Base-by-base conservation (phyloP, 164 flowering plant species). In the Houttuynia cordata region DNA sequence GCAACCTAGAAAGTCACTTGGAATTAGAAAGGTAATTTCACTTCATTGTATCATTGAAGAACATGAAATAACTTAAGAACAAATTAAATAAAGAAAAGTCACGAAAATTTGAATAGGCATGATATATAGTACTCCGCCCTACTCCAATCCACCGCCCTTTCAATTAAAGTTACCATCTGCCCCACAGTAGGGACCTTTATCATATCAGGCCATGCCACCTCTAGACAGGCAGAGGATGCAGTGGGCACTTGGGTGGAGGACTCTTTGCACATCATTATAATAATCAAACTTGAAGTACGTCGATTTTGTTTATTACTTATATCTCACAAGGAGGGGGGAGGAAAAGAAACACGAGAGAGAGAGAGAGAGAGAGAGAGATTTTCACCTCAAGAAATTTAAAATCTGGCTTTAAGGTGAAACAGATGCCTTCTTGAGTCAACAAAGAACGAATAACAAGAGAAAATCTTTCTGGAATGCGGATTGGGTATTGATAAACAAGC, bases 331-430 rank as follows among this genome's bases (percentile, higher is more conserved):
- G 49, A 53, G 10, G 20, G 20, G n/a, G n/a, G n/a, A n/a, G n/a
- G n/a, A n/a, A n/a, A n/a, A n/a, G n/a, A n/a, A n/a, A n/a, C n/a
- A n/a, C n/a, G 22, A 21, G 19, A 40, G 56, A 56, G 50, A 24
- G 18, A 25, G 37, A 62, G 55, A 61, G 23, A 23, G 25, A n/a
- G 34, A 8, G 50, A 18, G 57, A 6, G 20, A 15, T 52, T 53
- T 60, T 81, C 67, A 93, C 98, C 97, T 93, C 98, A 57, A 93
- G 87, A 82, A 93, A 93, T 78, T 93, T 93, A 67, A 93, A 93
- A 64, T 86, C 88, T 21, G 90, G 98, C 75, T 93, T 37, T 65
- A 93, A 58, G 2, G 91, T 89, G 71, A 93, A 88, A 73, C 98
- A 93, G 64, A 93, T 93, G 61, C 98, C 98, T 75, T 93, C 98